Evolutionary conservation across 2,329 filamentous ascomycete genomes (phyloP), one percentile per base, ranked within the genome.

Genomic region (Tolypocladium nubicola): DNA sequence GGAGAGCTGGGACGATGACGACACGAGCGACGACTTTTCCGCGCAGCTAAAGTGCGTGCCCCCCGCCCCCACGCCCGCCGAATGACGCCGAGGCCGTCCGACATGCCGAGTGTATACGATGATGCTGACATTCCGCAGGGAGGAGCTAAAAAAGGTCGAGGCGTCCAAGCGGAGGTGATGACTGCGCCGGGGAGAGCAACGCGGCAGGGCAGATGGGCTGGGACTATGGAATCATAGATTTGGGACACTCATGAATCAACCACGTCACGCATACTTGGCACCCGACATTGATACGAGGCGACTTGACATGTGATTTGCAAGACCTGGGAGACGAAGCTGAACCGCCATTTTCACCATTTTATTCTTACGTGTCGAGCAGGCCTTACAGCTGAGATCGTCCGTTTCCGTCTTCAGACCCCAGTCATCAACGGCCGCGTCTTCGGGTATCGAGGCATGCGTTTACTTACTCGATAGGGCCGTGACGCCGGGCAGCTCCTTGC

Each of bases 1-100:
- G 75, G 94, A 99, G 80, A 97, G 91, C 80, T 99, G 94, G 94
- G 94, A 99, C 70, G 94, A 99, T 69, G 93, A 97, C 71, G 94
- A 97, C 75, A 94, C 90, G 63, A 94, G 83, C 67, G 94, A 99
- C 71, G 94, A 99, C 69, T 99, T 99, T 73, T 94, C 91, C 14
- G 84, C 89, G 68, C 93, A 97, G 78, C 77, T 99, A 69, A 95
- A 90, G 93, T 96, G 74, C 64, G 87, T 79, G 35, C 30, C 47
- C 41, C 7, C 39, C 19, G 16, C 3, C 14, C 4, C 43, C 21
- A 26, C 21, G 8, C 43, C 23, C 11, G 21, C 43, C 13, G 16
- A n/a, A 26, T 7, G 11, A 45, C 11, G 43, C 30, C 43, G 23
- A 47, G 3, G 4, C n/a, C 4, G 8, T 2, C 40, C 40, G n/a